These are phyloP conservation scores for Puccinia coronata DNA, from an alignment of 1,284 basidiomycete species.

Conservation along the genomic window DNA sequence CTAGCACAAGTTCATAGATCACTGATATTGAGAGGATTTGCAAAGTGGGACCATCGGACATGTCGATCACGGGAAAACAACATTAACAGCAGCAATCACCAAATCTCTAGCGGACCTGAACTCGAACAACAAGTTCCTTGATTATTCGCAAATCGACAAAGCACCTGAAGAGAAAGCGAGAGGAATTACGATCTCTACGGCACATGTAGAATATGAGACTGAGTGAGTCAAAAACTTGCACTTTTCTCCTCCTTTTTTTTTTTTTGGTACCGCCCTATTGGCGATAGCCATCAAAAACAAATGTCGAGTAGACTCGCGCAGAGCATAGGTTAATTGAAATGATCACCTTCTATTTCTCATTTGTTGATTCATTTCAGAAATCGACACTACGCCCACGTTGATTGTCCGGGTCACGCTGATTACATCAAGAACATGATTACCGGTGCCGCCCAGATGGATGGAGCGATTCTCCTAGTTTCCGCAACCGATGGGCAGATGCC, in stretches of 20 bases:
- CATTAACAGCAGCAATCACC: slow-evolving; percentile 96
- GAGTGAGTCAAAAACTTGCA: slow-evolving; percentile 54
- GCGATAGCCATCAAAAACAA: no score
- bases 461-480: slow-evolving; percentile 73
- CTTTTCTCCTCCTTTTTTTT: not conserved
- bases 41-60: slow-evolving; percentile 47
- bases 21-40: not conserved
- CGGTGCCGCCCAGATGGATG: slow-evolving; percentile 96
- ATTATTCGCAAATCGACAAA: slow-evolving; percentile 98
- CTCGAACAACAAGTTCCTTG: slow-evolving; percentile 86
- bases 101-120: slow-evolving; percentile 81
- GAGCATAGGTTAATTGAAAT: not conserved
- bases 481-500: slow-evolving; percentile 99
- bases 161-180: slow-evolving; percentile 99
- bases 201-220: slow-evolving; percentile 98
- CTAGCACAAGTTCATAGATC: not conserved
- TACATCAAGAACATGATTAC: slow-evolving; percentile 94
- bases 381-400: slow-evolving; percentile 98
- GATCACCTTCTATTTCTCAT: not conserved
- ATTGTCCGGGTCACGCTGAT: slow-evolving; percentile 75
- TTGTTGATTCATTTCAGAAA: slow-evolving; percentile 55
- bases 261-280: no score
- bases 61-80: slow-evolving; percentile 69
- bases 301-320: no score
- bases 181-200: slow-evolving; percentile 89